Evolutionary conservation across 495 filamentous ascomycete genomes (phyloP), one percentile per base, ranked within the genome.

Genomic region (Aspergillus nanangensis): DNA sequence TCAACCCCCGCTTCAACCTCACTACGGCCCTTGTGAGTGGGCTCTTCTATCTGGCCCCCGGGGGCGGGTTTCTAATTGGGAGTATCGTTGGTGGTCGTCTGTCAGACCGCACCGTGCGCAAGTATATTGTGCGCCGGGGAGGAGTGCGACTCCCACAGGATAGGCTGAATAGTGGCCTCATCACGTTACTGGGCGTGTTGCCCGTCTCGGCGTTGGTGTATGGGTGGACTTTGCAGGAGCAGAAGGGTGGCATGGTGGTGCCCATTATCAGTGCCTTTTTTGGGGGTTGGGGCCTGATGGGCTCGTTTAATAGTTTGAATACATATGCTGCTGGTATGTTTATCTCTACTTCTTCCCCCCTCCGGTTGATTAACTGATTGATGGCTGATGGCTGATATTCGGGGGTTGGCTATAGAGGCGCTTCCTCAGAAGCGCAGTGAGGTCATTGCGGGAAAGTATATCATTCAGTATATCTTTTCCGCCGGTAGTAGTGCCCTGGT

Each of bases 41-140:
- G 3, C 75, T 90, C 11, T 88, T 90, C 69, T 90, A 87, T 56
- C 80, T 90, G 20, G 81, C 86, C 1, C 86, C 86, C 0, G 84
- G 84, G 14, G 72, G 72, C 32, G 86, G 85, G 5, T 88, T 87
- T 53, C 70, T 89, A 0, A 35, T 81, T 8, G 86, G 86, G 5
- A 86, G 81, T 27, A 79, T 88, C 55, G 55, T 82, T 24, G 86
- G 86, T 18, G 86, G 86, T 11, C 75, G 78, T 8, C 81, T 81
- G 53, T 83, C 86, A 2, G 86, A 90, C 63, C 70, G 70, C 41
- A 67, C 78, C 5, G 83, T 88, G 17, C 77, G 78, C 48, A 70
- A 67, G 21, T 88, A 77, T 63, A 84, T 86, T 48, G 44, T 46
- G 2, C 76, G 75, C 38, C 73, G 79, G 8, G 57, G 64, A 38